Base-by-base conservation (phyloP, 331 rosid genomes). In the Ulmus americana region DNA sequence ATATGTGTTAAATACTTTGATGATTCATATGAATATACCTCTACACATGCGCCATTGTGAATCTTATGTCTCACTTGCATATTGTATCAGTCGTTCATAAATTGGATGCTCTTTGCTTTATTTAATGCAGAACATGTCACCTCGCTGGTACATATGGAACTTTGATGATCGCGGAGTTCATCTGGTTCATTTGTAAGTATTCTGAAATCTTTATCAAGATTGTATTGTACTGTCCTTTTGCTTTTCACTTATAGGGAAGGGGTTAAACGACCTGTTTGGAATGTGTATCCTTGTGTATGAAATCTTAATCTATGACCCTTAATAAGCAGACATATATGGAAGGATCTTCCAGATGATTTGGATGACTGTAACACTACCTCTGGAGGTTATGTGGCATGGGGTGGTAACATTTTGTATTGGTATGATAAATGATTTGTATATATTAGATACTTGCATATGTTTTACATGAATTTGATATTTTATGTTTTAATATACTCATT, bases 61-160 rank as follows among this genome's bases (percentile, higher is more conserved):
- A 48, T 48, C 53, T 28, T 6, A 35, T 56, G 43, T 8, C 15
- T 9, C 18, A 8, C 63, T 12, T 67, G 61, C 61, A 38, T 14
- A 39, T 45, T 67, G 59, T 70, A 44, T 18, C 22, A n/a, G 61
- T 59, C 51, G 13, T 44, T 39, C 68, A 58, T 75, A 56, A n/a
- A 45, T 51, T 51, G 62, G 39, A 69, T 55, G 51, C 69, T 55
- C 59, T 42, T 45, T 63, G 57, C 58, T 80, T 70, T 67, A 62
- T 53, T 59, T 73, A 45, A 40, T 83, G 65, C 83, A 89, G 96
- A 84, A 70, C 74, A 82, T 83, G 85, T 86, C 84, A 12, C 95
- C 96, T 60, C 90, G 95, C 49, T 89, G 96, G 96, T 89, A 86
- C 79, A 76, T 89, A 59, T 78, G 84, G 76, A 89, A 89, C 74